Conservation (phyloP, 2,329 filamentous ascomycete genomes). For the Trichoderma sp. region DNA sequence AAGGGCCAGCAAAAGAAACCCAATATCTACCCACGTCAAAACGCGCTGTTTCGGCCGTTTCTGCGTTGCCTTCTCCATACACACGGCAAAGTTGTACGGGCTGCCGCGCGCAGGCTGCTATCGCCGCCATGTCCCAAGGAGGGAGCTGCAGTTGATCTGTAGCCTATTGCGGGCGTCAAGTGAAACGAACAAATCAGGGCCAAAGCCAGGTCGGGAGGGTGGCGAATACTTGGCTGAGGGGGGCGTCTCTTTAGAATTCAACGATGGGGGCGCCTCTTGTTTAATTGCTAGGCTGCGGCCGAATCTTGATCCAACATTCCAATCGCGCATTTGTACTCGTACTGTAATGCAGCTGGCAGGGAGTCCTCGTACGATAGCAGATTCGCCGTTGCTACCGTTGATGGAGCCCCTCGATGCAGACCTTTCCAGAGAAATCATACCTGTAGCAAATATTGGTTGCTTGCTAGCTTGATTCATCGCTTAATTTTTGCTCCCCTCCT, state of each 20-base stretch:
- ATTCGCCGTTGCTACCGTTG: not conserved
- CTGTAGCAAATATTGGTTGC: not conserved
- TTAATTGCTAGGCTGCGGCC: not conserved
- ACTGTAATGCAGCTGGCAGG: not conserved
- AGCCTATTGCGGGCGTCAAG: constrained; percentile 10
- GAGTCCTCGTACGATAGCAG: not conserved
- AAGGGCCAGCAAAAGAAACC: not conserved
- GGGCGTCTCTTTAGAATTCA: not conserved
- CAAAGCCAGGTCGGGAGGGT: not conserved
- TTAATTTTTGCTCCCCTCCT: not conserved
- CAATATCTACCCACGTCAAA: not conserved
- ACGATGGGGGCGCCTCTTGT: not conserved
- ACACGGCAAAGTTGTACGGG: not conserved
- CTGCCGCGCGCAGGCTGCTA: not conserved
- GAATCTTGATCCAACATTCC: constrained; percentile 2
- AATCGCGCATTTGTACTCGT: not conserved
- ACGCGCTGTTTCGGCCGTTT: not conserved
- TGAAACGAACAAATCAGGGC: constrained; percentile 9
- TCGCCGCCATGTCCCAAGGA: not conserved
- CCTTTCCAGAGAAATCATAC: not conserved
- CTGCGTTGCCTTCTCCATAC: not conserved
- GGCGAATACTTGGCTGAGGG: not conserved
- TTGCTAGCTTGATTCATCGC: not conserved
- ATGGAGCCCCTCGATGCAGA: not conserved
- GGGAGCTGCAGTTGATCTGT: not conserved